Conservation (phyloP, 306 rosid genomes). For the Prunus fruticosa region DNA sequence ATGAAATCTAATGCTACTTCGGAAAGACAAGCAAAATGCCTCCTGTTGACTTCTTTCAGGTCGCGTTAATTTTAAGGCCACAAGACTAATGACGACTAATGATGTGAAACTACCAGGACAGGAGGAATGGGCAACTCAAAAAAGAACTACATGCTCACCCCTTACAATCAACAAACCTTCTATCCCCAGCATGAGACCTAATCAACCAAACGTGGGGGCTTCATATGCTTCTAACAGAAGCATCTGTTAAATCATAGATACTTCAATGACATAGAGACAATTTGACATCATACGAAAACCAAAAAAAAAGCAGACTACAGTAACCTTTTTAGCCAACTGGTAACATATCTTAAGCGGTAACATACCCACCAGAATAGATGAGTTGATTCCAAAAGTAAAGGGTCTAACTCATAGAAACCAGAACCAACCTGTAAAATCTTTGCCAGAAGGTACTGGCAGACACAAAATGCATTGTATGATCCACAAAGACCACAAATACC, state of each 20-base stretch:
- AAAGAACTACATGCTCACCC: background rate
- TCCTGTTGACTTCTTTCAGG: too few relatives aligned
- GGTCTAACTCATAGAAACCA: conserved; percentile 51
- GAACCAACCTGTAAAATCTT: conserved; percentile 53
- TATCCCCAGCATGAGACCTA: conserved; percentile 22
- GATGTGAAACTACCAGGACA: too few relatives aligned
- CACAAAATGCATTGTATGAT: conserved; percentile 59
- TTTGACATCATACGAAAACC: conserved; percentile 37
- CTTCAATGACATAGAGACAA: conserved; percentile 38
- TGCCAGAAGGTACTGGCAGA: conserved; percentile 70
- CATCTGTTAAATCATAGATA: conserved; percentile 35
- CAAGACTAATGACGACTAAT: too few relatives aligned
- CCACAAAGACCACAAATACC: conserved; percentile 76
- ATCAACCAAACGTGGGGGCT: conserved; percentile 22
- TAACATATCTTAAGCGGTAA: conserved; percentile 12
- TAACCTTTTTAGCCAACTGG: conserved; percentile 38
- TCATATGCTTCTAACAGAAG: conserved; percentile 29
- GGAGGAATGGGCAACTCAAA: background rate
- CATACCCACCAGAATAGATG: conserved; percentile 45
- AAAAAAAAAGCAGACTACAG: conserved; percentile 34
- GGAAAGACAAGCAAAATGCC: too few relatives aligned
- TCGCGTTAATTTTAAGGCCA: too few relatives aligned
- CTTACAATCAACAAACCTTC: conserved; percentile 17
- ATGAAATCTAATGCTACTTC: too few relatives aligned
- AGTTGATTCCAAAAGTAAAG: conserved; percentile 42